Evolutionary conservation across 225 moss, liverwort and hornwort genomes (phyloP), one percentile per base, ranked within the genome.

Genomic region (Pseudoscleropodium purum): DNA sequence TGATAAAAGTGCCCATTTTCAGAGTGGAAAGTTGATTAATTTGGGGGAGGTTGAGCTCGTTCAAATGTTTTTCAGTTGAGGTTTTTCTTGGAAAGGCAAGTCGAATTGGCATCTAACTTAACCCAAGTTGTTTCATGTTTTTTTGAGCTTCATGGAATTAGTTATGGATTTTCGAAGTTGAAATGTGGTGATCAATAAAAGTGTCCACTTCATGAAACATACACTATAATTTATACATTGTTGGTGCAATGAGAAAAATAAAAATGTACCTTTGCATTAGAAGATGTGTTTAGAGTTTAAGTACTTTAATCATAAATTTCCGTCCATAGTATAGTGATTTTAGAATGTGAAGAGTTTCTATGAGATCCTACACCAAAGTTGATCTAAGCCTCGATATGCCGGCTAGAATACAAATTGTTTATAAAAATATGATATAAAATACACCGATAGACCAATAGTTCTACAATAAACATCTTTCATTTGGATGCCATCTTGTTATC

Each of bases 381-480:
- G 2, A n/a, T 1, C 1, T 0, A 1, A 70, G 11, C 70, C 1
- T 70, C 24, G 13, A 39, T 39, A 4, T 13, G 6, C 1, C n/a
- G n/a, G 3, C 30, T 75, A 45, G 4, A 75, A 75, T 75, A 31
- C 11, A 75, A 75, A 24, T 36, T 54, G 15, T 36, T 1, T 31
- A 54, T 2, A 9, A 34, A 52, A 51, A 36, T 52, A 52, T 36
- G 3, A 24, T 3, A 36, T 9, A 9, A 6, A 1, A 52, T 37
- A 37, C 6, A 37, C 37, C 26, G 37, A 15, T 25, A 0, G 10
- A 37, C 0, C 12, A 0, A 49, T 47, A 31, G 11, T 47, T 49
- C 2, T 30, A 19, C 6, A 56, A 37, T 37, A 4, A 37, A 2
- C 9, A 79, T 57, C 0, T 57, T 10, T 57, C 17, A 25, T 10